These are phyloP conservation scores for Capronia coronata DNA, from an alignment of 2,329 filamentous ascomycete species.

Conservation along the genomic window DNA sequence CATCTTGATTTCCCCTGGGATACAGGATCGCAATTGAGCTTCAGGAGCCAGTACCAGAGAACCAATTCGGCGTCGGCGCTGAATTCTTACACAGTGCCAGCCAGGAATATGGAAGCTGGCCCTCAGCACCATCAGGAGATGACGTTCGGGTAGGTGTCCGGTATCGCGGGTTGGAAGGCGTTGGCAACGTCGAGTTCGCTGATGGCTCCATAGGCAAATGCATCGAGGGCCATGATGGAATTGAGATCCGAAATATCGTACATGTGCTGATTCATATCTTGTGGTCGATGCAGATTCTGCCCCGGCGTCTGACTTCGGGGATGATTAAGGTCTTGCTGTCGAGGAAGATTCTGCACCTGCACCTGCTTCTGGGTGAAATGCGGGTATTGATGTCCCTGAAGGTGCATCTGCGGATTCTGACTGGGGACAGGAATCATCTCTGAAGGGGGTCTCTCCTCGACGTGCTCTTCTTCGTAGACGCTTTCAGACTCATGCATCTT, in stretches of 20 bases:
- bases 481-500: background rate
- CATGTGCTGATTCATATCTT: slow-evolving; percentile 6
- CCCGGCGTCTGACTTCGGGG: background rate
- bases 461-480: slow-evolving; percentile 3
- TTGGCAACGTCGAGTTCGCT: slow-evolving; percentile 19
- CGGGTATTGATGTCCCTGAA: background rate
- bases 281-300: background rate
- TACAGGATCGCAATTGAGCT: too few relatives aligned
- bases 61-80: too few relatives aligned
- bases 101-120: too few relatives aligned
- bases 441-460: background rate
- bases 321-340: too few relatives aligned
- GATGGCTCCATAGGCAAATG: slow-evolving; percentile 19
- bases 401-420: background rate
- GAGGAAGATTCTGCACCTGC: too few relatives aligned
- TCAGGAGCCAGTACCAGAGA: too few relatives aligned
- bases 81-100: too few relatives aligned
- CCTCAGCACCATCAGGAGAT: too few relatives aligned
- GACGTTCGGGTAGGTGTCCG: slow-evolving; percentile 13
- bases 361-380: background rate
- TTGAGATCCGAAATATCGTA: slow-evolving; percentile 17
- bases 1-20: too few relatives aligned
- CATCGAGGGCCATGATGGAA: slow-evolving; percentile 15
- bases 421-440: background rate
- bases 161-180: slow-evolving; percentile 14